Evolutionary conservation across 768 basidiomycete species (phyloP), one percentile per base, ranked within the genome.

Genomic region (Trametes maxima): DNA sequence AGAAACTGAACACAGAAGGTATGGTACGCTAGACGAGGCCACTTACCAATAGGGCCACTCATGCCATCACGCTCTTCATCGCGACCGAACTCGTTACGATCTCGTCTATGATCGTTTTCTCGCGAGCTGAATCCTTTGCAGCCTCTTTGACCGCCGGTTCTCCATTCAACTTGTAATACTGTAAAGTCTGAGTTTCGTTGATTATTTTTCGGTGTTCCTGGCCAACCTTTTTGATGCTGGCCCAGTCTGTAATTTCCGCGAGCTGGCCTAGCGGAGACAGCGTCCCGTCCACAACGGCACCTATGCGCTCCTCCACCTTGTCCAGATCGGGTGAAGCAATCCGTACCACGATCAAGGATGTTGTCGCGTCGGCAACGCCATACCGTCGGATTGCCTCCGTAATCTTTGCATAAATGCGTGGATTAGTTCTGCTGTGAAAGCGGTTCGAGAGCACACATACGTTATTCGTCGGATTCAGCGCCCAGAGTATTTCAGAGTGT

Each of bases 401-500:
- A 54, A 98, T 98, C 93, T 95, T 57, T n/a, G 10, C 25, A 13
- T 36, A 46, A 43, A 60, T 14, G 35, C 24, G 16, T 48, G n/a
- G 37, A 17, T 14, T 58, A 48, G 57, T n/a, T 3, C 21, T n/a
- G 24, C 44, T 3, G n/a, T 33, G 14, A 36, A 17, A 35, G 19
- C 21, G 5, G 46, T n/a, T 2, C 17, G 19, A 16, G 22, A 12
- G 12, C 21, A 36, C 48, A 21, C 58, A 22, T 55, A 92, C 93
- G 70, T 95, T 97, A 65, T 92, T 91, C 5, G 87, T 92, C 2
- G 94, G 94, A 65, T 90, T 93, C 49, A 98, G 78, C 21, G 84
- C 76, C 80, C 90, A 94, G n/a, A 98, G 78, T 52, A 98, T 82
- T 73, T 98, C 95, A 0, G 94, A 94, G 70, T 98, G 95, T 0